phyloP scores from a whole-genome alignment of 257 asterid species.

The Henckelia pumila region DNA sequence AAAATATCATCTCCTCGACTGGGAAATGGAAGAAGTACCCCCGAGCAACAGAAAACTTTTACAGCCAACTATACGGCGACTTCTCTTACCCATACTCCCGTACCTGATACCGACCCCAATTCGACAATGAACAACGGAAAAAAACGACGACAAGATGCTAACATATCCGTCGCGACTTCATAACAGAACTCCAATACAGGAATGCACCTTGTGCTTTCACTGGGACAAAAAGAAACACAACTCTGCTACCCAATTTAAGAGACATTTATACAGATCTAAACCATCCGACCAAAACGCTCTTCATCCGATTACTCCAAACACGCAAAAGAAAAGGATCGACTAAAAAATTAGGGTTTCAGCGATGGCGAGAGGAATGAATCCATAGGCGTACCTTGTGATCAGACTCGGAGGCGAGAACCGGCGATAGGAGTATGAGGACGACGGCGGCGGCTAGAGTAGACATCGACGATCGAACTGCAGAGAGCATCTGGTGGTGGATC shows the following conservation, averaged over 20 bases:
- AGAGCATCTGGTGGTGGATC: slow-evolving; percentile 27
- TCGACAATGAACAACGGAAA: background rate
- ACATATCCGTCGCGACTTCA: background rate
- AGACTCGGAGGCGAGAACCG: slow-evolving; percentile 43
- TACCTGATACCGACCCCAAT: background rate
- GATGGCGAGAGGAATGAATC: slow-evolving; percentile 12
- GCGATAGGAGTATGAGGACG: slow-evolving; percentile 25
- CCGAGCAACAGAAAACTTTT: too few relatives aligned
- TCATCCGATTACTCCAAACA: background rate
- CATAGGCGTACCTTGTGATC: slow-evolving; percentile 43
- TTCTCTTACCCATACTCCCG: background rate
- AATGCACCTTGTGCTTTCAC: background rate
- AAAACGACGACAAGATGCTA: background rate
- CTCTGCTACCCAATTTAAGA: background rate
- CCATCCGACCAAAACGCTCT: background rate
- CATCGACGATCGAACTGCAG: slow-evolving; percentile 30
- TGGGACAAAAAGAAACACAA: background rate
- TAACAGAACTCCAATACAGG: background rate
- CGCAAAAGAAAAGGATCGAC: slow-evolving; percentile 18
- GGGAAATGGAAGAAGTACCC: too few relatives aligned
- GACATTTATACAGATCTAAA: background rate
- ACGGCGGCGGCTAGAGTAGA: slow-evolving; percentile 24
- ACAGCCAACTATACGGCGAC: background rate
- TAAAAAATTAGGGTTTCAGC: slow-evolving; percentile 31
- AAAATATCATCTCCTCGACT: too few relatives aligned